Evolutionary conservation across 306 rosid genomes (phyloP), one percentile per base, ranked within the genome.

Genomic region (Quercus agrifolia): DNA sequence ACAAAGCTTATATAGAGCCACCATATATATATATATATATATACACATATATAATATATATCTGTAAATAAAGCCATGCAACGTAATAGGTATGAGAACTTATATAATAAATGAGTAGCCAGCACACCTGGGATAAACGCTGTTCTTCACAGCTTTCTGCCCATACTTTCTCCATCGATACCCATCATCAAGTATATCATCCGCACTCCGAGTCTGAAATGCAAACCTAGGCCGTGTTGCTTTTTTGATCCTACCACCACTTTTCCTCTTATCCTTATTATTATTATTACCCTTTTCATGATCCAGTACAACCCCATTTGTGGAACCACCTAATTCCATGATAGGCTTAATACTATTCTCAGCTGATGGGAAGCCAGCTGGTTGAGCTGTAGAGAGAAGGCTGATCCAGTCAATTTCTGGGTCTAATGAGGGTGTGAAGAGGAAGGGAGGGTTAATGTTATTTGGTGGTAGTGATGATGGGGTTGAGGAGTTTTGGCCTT

Each of bases 81-180:
- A 56, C 7, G 49, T 59, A 7, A 67, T 18, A 75, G 31, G 63
- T 46, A 73, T 51, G 27, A 4, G 10, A 62, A 55, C 44, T 35
- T 31, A 11, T 19, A 62, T 38, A 49, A 49, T 49, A 49, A 49
- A 49, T 10, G 54, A 49, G 64, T 20, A 41, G 0, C 21, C 3
- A 0, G 70, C 71, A 23, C 1, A 94, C 98, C 98, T 94, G 54
- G 98, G 97, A 87, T 85, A 83, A 18, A 72, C 46, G 87, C 86
- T 91, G 58, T 94, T 87, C 86, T 94, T 94, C 64, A 94, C 98
- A 74, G 97, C 87, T 86, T 94, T 94, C 85, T 94, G 98, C 1
- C 98, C 98, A 78, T 94, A 94, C 73, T 94, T 94, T 75, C 98
- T 89, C 98, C 98, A 94, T n/a, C 97, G 94, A 56, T 88, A 94